A percentile compares a stretch with the other conserved stretches of the same genome.
phyloP scores from a whole-genome alignment of 768 basidiomycete genomes.

The Pleurotus ostreatus region DNA sequence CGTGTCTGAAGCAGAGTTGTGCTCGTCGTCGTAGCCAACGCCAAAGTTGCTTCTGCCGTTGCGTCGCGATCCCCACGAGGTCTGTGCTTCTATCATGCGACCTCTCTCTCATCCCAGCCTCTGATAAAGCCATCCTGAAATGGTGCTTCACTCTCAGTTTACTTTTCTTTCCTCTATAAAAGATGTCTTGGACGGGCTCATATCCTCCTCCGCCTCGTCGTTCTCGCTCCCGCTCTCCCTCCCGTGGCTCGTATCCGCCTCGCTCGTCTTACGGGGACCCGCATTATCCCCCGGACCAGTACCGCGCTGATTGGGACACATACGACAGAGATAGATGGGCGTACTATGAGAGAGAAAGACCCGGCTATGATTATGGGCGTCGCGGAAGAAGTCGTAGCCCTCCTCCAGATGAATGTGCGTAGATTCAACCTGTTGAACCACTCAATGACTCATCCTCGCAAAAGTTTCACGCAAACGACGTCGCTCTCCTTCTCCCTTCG shows the following conservation, averaged over 20 bases:
- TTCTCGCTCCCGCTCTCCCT: constrained; percentile 82
- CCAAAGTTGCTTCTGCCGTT: constrained; percentile 26
- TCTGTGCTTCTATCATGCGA: constrained; percentile 91
- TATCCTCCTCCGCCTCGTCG: constrained; percentile 72
- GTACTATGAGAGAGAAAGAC: constrained; percentile 66
- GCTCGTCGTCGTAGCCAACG: constrained; percentile 39
- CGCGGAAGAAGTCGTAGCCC: constrained; percentile 78
- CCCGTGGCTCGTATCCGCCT: constrained; percentile 51
- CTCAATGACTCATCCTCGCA: constrained; percentile 9
- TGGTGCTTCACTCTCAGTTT: constrained; percentile 54
- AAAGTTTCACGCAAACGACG: constrained; percentile 71
- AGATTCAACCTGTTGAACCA: background rate
- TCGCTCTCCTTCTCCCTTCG: constrained; percentile 77
- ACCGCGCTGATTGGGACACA: constrained; percentile 64
- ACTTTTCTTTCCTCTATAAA: constrained; percentile 42
- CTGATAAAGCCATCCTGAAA: constrained; percentile 60
- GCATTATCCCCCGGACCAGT: constrained; percentile 51
- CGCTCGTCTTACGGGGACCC: constrained; percentile 56
- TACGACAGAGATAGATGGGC: constrained; percentile 75
- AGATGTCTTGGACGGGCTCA: constrained; percentile 80
- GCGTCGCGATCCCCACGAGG: constrained; percentile 72
- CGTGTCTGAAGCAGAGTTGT: constrained; percentile 38
- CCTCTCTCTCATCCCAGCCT: constrained; percentile 70
- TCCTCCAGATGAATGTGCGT: constrained; percentile 57
- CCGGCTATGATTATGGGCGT: constrained; percentile 61